Percentiles rank a stretch among this genome's conserved stretches.
Evolutionary conservation across 2,329 filamentous ascomycete genomes (phyloP).

Genomic region (Metarhizium humberi): DNA sequence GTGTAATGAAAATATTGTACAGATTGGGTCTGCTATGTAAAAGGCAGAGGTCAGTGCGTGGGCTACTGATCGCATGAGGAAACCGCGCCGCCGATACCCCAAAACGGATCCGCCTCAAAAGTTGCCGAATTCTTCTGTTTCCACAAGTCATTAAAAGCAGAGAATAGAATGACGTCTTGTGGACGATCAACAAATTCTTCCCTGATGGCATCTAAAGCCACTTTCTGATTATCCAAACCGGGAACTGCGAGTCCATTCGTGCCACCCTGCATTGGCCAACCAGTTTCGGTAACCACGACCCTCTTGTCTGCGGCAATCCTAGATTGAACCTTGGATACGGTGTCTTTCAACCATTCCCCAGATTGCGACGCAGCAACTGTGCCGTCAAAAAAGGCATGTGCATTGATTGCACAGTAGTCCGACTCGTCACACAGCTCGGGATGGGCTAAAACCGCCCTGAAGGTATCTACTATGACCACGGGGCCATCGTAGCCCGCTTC

Average conservation of each 20-base stretch:
- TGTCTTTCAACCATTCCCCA: constrained; percentile 52
- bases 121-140: constrained; percentile 49
- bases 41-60: too few species aligned
- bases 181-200: constrained; percentile 40
- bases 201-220: constrained; percentile 58
- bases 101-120: constrained; percentile 66
- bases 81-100: constrained; percentile 51
- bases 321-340: too few species aligned
- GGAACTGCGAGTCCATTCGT: constrained; percentile 62
- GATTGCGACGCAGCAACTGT: constrained; percentile 49
- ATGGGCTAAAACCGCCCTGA: constrained; percentile 55
- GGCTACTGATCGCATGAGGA: constrained; percentile 10
- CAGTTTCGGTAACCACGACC: constrained; percentile 68
- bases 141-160: constrained; percentile 72
- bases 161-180: constrained; percentile 59
- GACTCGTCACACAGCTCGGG: constrained; percentile 62
- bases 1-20: too few species aligned
- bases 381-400: constrained; percentile 75
- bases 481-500: constrained; percentile 58
- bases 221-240: constrained; percentile 53
- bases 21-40: too few species aligned
- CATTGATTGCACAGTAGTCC: constrained; percentile 74
- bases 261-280: constrained; percentile 67
- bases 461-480: constrained; percentile 75
- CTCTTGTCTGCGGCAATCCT: too few species aligned